Evolutionary conservation across 2,329 filamentous ascomycete genomes (phyloP).

Genomic region (Fusarium illudens): DNA sequence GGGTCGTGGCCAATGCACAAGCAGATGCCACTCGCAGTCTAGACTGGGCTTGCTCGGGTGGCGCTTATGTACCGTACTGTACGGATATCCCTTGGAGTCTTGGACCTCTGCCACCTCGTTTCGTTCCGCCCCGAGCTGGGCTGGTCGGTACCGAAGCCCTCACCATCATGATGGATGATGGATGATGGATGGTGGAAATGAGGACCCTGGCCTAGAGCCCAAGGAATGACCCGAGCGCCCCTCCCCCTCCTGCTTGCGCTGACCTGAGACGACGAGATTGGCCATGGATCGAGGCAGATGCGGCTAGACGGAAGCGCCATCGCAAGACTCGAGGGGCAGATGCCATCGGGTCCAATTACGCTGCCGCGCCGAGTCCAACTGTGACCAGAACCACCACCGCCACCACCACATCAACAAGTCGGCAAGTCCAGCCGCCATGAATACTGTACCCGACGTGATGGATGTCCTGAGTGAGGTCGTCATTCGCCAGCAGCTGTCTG

Average conservation of each 20-base stretch:
- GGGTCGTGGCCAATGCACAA: conserved; percentile 13
- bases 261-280: conserved; percentile 41
- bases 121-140: conserved; percentile 22
- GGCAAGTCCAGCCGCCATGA: neutral
- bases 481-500: conserved; percentile 3
- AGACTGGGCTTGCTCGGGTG: conserved; percentile 8
- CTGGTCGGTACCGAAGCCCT: neutral
- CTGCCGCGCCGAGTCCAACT: neutral
- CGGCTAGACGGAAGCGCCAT: conserved; percentile 39
- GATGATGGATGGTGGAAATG: conserved; percentile 16
- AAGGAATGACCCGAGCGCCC: conserved; percentile 24
- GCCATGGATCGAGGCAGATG: conserved; percentile 36
- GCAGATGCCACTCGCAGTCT: conserved; percentile 24
- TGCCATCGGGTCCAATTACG: conserved; percentile 21
- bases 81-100: too few species aligned
- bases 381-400: conserved; percentile 2
- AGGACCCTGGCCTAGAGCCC: neutral
- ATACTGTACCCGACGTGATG: neutral
- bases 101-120: conserved; percentile 11
- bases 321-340: conserved; percentile 33
- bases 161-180: conserved; percentile 1
- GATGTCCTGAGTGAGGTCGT: conserved; percentile 8
- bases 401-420: too few species aligned
- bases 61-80: too few species aligned
- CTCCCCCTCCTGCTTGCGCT: conserved; percentile 27